phyloP scores from a whole-genome alignment of 163 green algal genomes.

The Prototheca cutis region DNA sequence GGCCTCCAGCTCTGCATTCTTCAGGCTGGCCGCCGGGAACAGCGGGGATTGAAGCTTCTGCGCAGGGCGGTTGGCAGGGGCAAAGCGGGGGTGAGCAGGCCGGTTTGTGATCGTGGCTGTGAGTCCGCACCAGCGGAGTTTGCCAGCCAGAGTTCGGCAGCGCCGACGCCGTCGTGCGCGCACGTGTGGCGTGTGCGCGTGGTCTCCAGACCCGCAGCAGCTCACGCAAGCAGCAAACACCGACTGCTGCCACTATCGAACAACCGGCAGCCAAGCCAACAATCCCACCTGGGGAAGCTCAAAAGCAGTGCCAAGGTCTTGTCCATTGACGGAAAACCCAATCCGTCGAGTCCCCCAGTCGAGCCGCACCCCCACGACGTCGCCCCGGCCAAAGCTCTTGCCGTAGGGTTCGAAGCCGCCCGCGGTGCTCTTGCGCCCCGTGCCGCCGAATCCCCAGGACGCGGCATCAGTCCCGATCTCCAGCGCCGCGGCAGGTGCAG shows the following conservation, averaged over 20 bases:
- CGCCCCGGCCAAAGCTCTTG: slow-evolving; percentile 40
- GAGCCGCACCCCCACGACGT: slow-evolving; percentile 63
- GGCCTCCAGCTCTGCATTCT: slow-evolving; percentile 59
- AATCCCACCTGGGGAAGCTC: slow-evolving; percentile 24
- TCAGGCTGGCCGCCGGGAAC: slow-evolving; percentile 65
- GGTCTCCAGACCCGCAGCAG: too few species aligned
- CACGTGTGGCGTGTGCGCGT: too few species aligned
- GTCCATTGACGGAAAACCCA: slow-evolving; percentile 62
- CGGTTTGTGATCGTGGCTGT: too few species aligned
- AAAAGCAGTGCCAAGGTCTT: slow-evolving; percentile 50
- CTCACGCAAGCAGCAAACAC: too few species aligned
- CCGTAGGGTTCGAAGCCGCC: slow-evolving; percentile 62
- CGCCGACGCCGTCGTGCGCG: too few species aligned
- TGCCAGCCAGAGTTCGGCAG: too few species aligned
- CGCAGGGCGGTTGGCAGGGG: neutral
- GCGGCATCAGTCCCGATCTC: slow-evolving; percentile 56
- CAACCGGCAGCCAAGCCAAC: too few species aligned
- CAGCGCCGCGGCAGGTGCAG: slow-evolving; percentile 32
- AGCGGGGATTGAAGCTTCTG: slow-evolving; percentile 34
- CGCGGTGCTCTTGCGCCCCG: slow-evolving; percentile 61
- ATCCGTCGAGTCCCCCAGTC: slow-evolving; percentile 35
- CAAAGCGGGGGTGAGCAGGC: too few species aligned
- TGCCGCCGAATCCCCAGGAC: slow-evolving; percentile 68
- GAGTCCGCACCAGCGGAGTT: too few species aligned
- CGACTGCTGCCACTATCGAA: too few species aligned